Percentiles rank a stretch among this genome's conserved stretches.
phyloP scores from a whole-genome alignment of 139 green algal species.

The Micractinium conductrix region DNA sequence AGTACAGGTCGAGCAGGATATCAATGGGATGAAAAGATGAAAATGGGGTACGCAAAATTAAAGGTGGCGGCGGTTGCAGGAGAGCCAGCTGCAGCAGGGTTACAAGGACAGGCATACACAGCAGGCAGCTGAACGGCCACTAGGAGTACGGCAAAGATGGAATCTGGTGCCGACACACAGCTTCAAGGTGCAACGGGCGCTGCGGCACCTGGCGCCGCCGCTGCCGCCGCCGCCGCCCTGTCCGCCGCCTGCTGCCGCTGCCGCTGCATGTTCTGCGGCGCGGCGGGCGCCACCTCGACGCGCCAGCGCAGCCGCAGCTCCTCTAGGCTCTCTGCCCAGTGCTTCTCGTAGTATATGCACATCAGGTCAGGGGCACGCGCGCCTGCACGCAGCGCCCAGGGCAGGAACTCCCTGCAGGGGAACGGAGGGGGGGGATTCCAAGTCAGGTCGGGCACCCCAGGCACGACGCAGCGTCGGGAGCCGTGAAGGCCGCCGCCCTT shows the following conservation, averaged over 20 bases:
- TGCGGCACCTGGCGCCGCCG: not conserved
- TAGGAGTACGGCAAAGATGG: no score
- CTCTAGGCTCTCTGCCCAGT: slow-evolving; percentile 65
- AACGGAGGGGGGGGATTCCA: not conserved
- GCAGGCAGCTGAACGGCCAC: no score
- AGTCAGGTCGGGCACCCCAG: not conserved
- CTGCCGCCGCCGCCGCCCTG: not conserved
- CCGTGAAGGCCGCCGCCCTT: no score
- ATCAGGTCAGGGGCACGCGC: slow-evolving; percentile 81
- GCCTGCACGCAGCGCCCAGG: slow-evolving; percentile 90
- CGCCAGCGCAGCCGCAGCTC: slow-evolving; percentile 68
- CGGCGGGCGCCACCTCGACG: slow-evolving; percentile 70
- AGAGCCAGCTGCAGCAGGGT: no score
- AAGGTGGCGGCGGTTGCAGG: no score
- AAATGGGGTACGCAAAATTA: no score
- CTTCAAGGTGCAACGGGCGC: no score
- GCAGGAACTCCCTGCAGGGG: slow-evolving; percentile 51
- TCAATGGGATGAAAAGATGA: no score
- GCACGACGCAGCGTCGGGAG: not conserved
- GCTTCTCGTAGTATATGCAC: slow-evolving; percentile 90
- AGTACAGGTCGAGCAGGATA: no score
- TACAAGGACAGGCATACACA: no score
- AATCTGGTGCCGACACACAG: no score
- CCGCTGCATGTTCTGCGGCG: slow-evolving; percentile 36
- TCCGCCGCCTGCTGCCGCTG: not conserved